These are phyloP conservation scores for Galeopsis tetrahit DNA, from an alignment of 257 asterid species.

Conservation along the genomic window DNA sequence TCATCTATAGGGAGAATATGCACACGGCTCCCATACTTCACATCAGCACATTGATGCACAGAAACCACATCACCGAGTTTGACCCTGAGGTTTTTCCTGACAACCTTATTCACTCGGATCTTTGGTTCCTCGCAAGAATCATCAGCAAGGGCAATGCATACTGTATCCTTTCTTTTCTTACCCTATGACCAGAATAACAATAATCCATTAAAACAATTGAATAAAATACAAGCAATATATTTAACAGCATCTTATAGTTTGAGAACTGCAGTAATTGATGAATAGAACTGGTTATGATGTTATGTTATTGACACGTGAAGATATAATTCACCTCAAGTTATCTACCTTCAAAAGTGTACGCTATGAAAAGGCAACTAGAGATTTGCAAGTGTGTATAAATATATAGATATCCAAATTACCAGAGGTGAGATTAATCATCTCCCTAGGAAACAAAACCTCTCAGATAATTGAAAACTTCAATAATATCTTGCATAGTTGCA, in stretches of 20 bases:
- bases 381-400: background rate
- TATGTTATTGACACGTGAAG: conserved; percentile 10
- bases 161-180: conserved; percentile 75
- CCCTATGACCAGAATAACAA: conserved; percentile 49
- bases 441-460: background rate
- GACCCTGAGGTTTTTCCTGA: conserved; percentile 75
- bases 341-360: conserved; percentile 7
- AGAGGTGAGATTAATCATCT: background rate
- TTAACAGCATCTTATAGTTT: background rate
- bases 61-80: conserved; percentile 91
- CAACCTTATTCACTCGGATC: conserved; percentile 86
- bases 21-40: conserved; percentile 84
- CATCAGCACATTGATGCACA: conserved; percentile 87
- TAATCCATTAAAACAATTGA: background rate
- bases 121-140: conserved; percentile 77
- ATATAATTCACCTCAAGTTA: background rate
- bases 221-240: background rate
- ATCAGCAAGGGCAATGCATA: conserved; percentile 80
- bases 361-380: background rate
- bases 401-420: background rate
- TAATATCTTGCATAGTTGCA: too few relatives aligned
- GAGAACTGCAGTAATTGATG: background rate
- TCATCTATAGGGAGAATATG: conserved; percentile 87
- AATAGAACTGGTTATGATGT: background rate
- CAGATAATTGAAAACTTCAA: background rate